Evolutionary conservation across 2,329 filamentous ascomycete species (phyloP).

Genomic region (Colletotrichum lupini): DNA sequence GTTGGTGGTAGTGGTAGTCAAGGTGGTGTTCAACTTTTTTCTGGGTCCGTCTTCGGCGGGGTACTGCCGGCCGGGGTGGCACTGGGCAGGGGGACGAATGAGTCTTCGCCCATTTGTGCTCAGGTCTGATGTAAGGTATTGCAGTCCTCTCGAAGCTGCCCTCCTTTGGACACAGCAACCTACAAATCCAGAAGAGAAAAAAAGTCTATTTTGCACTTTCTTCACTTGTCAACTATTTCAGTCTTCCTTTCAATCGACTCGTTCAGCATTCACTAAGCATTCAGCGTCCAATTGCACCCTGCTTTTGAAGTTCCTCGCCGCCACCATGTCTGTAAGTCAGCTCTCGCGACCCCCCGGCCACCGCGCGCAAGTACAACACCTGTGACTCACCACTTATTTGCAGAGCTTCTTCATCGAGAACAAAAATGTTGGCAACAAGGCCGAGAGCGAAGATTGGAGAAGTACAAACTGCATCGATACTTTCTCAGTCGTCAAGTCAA

Average conservation of each 20-base stretch:
- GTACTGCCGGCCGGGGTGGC: conserved; percentile 22
- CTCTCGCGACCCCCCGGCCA: conserved; percentile 2
- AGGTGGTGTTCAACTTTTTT: conserved; percentile 7
- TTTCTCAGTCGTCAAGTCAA: not conserved
- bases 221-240: not conserved
- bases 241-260: not conserved
- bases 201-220: conserved; percentile 18
- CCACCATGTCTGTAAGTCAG: conserved; percentile 48
- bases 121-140: conserved; percentile 3
- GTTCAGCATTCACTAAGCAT: not conserved
- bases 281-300: not conserved
- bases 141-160: conserved; percentile 23
- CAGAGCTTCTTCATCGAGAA: conserved; percentile 81
- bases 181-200: not conserved
- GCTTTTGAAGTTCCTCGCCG: not conserved
- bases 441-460: conserved; percentile 82
- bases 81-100: conserved; percentile 24
- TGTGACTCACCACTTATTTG: conserved; percentile 40
- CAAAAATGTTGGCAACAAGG: conserved; percentile 80
- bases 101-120: conserved; percentile 30
- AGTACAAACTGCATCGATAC: conserved; percentile 63
- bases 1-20: not conserved
- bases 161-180: conserved; percentile 14
- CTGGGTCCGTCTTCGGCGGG: conserved; percentile 27
- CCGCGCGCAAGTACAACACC: not conserved